Evolutionary conservation across 148 eudicot species (phyloP).

Genomic region (Camellia granthamiana): DNA sequence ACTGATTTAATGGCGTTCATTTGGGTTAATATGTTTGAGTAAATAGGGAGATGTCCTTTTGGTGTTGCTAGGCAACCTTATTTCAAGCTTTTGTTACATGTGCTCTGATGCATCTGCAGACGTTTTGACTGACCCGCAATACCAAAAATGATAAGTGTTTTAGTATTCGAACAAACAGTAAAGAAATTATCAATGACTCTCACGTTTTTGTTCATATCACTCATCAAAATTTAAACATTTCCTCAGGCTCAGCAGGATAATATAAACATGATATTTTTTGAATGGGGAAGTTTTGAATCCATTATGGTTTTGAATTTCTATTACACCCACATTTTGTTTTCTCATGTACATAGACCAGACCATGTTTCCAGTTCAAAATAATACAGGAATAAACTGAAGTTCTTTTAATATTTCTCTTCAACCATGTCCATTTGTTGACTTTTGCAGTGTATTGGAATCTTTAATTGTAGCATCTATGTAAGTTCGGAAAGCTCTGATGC

Average conservation of each 20-base stretch:
- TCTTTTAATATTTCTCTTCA: neutral
- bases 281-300: neutral
- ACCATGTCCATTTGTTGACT: neutral
- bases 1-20: too few species aligned
- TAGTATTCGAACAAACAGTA: neutral
- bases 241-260: neutral
- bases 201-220: neutral
- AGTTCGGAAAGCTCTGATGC: slow-evolving; percentile 26
- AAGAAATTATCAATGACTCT: neutral
- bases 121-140: too few species aligned
- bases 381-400: neutral
- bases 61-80: too few species aligned
- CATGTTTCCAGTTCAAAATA: neutral
- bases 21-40: too few species aligned
- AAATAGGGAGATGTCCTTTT: too few species aligned
- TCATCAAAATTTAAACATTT: neutral
- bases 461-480: slow-evolving; percentile 19
- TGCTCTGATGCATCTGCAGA: too few species aligned
- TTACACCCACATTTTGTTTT: neutral
- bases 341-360: neutral
- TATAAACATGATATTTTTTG: neutral
- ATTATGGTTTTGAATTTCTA: neutral
- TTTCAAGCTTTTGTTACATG: too few species aligned
- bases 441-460: slow-evolving; percentile 39
- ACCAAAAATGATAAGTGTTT: neutral